Evolutionary conservation across 2,329 filamentous ascomycete genomes (phyloP).

Genomic region (Penicillium sp.): DNA sequence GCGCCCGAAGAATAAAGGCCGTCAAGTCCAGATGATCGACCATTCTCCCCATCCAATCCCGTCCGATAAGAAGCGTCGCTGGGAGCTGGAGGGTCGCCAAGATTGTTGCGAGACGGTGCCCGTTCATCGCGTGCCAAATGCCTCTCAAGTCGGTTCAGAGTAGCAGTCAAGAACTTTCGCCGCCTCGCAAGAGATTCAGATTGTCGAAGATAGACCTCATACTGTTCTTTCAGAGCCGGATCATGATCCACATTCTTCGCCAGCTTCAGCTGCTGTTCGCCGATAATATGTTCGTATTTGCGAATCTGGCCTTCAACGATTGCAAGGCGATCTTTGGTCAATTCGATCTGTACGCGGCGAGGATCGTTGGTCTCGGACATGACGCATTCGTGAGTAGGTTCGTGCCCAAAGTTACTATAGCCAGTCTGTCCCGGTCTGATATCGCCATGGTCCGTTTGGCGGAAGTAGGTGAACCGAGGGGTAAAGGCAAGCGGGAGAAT

Average conservation of each 20-base stretch:
- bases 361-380: conserved; percentile 91
- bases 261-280: conserved; percentile 65
- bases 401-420: conserved; percentile 84
- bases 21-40: conserved; percentile 48
- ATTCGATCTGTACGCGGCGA: conserved; percentile 75
- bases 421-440: conserved; percentile 68
- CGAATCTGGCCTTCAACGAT: conserved; percentile 73
- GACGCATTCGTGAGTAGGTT: conserved; percentile 89
- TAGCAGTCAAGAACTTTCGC: conserved; percentile 54
- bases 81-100: conserved; percentile 16
- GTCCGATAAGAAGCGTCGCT: conserved; percentile 26
- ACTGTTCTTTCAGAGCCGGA: conserved; percentile 38
- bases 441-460: conserved; percentile 87
- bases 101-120: conserved; percentile 47
- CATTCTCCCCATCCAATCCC: conserved; percentile 44
- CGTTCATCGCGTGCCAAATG: conserved; percentile 40
- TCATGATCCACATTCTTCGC: conserved; percentile 53
- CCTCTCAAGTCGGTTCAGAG: conserved; percentile 54
- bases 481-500: conserved; percentile 89
- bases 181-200: conserved; percentile 54
- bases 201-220: conserved; percentile 52
- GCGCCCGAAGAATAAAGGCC: conserved; percentile 63
- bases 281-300: conserved; percentile 65
- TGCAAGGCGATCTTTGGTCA: conserved; percentile 74
- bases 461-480: conserved; percentile 94